Percentiles rank a stretch among this genome's conserved stretches.
Evolutionary conservation across 73 alveolate genomes (phyloP).

Genomic region (Paramecium octaurelia): DNA sequence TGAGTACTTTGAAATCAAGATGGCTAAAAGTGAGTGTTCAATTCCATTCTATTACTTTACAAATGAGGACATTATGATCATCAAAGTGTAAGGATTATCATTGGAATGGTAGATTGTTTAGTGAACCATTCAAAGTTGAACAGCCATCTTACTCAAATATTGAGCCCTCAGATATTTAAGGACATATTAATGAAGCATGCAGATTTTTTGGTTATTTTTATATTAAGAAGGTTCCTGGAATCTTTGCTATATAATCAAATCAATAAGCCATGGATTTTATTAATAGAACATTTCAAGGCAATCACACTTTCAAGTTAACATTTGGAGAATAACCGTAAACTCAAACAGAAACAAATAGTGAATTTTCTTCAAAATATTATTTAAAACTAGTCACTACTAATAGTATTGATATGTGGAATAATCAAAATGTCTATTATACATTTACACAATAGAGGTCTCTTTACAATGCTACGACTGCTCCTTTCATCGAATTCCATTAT

Average conservation of each 20-base stretch:
- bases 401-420: neutral
- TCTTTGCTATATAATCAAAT: neutral
- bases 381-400: neutral
- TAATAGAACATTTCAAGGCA: neutral
- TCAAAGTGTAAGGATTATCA: neutral
- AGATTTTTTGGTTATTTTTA: constrained; percentile 11
- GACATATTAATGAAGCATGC: constrained; percentile 6
- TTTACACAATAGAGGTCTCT: neutral
- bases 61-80: neutral
- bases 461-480: neutral
- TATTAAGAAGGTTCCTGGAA: neutral
- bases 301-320: neutral
- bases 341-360: neutral
- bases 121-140: neutral
- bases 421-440: neutral
- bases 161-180: neutral
- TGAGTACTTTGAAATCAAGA: neutral
- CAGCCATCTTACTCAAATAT: neutral
- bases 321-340: neutral
- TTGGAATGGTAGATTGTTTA: neutral
- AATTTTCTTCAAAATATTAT: neutral
- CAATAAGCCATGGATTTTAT: neutral
- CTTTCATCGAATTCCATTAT: neutral
- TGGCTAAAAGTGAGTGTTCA: neutral
- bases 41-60: neutral